Conservation (phyloP, 306 rosid species). For the Cicer judaicum region DNA sequence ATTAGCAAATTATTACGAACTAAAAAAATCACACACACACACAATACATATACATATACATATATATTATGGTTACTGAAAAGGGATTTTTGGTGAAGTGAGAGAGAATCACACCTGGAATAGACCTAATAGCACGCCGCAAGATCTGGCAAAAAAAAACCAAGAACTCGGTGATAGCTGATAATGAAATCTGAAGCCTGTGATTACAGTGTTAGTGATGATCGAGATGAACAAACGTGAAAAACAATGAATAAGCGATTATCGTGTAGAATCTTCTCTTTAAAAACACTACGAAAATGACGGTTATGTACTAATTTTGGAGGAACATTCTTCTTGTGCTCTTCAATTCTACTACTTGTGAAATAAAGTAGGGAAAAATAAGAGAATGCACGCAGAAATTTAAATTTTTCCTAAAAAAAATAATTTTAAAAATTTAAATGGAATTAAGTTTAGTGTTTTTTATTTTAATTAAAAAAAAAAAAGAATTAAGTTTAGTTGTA, state of each 20-base stretch:
- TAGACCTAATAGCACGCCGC: constrained; percentile 38
- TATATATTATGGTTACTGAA: not conserved
- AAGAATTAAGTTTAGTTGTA: not conserved
- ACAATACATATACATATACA: not conserved
- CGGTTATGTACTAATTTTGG: constrained; percentile 17
- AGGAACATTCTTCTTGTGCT: constrained; percentile 17
- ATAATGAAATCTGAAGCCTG: constrained; percentile 41
- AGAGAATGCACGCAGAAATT: not conserved
- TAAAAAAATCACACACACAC: not conserved
- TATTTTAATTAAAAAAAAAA: too few relatives aligned
- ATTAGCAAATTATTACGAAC: constrained; percentile 1
- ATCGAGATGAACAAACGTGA: constrained; percentile 37
- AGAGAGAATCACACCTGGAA: constrained; percentile 46
- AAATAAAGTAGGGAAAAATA: not conserved
- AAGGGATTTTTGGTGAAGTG: not conserved
- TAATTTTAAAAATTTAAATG: not conserved
- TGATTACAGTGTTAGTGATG: constrained; percentile 17
- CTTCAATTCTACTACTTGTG: not conserved
- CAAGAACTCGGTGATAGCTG: constrained; percentile 13
- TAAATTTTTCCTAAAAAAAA: constrained; percentile 19
- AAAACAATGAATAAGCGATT: constrained; percentile 5
- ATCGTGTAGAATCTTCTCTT: constrained; percentile 11
- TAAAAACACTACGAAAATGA: not conserved
- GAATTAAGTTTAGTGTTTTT: too few relatives aligned
- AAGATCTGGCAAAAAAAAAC: constrained; percentile 60